Evolutionary conservation across 1,139 yeast genomes (phyloP).

Genomic region (Blastobotrys malaysiensis): DNA sequence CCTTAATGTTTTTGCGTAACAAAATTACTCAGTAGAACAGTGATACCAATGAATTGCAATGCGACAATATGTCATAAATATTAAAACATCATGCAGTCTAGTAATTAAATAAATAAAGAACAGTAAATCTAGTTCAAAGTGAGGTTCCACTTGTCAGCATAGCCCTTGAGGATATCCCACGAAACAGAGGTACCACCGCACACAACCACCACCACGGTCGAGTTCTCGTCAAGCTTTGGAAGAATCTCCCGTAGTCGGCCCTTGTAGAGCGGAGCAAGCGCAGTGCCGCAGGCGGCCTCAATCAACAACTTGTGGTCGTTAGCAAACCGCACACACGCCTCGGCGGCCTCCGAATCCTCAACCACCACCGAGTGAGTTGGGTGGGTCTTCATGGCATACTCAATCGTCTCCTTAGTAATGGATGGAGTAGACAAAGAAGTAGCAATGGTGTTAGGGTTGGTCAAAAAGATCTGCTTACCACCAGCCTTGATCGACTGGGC

Average conservation of each 20-base stretch:
- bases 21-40: too few species aligned
- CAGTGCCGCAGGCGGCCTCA: conserved; percentile 77
- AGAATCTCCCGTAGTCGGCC: conserved; percentile 23
- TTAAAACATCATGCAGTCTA: not conserved
- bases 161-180: conserved; percentile 27
- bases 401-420: conserved; percentile 46
- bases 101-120: not conserved
- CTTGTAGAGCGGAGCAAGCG: conserved; percentile 49
- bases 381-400: conserved; percentile 36
- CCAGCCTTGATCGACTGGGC: conserved; percentile 43
- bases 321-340: conserved; percentile 48
- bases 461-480: conserved; percentile 35
- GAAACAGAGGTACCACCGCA: conserved; percentile 33
- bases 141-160: conserved; percentile 19
- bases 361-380: conserved; percentile 46
- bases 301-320: conserved; percentile 48
- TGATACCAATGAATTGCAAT: too few species aligned
- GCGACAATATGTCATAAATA: too few species aligned
- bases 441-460: conserved; percentile 52
- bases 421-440: conserved; percentile 58
- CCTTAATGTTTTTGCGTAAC: too few species aligned
- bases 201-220: conserved; percentile 30
- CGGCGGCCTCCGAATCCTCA: conserved; percentile 52
- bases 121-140: conserved; percentile 7
- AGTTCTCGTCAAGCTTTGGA: conserved; percentile 24